Base-by-base conservation (phyloP, 2,329 filamentous ascomycete genomes). In the Sporothrix schenckii region DNA sequence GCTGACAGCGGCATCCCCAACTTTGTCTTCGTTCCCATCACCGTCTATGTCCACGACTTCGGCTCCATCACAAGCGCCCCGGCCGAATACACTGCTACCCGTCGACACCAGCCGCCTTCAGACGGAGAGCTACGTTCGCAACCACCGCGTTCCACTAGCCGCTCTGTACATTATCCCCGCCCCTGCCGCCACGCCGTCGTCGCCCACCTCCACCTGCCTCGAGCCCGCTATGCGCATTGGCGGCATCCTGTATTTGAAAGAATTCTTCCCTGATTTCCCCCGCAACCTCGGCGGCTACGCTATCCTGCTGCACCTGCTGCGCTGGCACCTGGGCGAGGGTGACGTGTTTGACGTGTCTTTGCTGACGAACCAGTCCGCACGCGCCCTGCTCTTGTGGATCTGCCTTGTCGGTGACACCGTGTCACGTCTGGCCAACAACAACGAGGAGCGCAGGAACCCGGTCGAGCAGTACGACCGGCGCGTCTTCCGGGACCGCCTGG, bases 241-340 rank as follows among this genome's bases (percentile, higher is more conserved):
- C 41, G 74, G 73, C 11, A 72, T 80, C 24, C 74, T 80, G 2
- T 78, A 76, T 69, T 72, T 79, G 30, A 78, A 79, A 60, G 76
- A 79, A 52, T 74, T 78, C 11, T 72, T 80, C 1, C 78, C 78
- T 1, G 77, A 78, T 66, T 77, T 75, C 66, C 77, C 77, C 19
- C 74, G 75, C 66, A 79, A 78, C 56, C 61, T 78, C 0, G 77
- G 78, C 69, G 77, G 76, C 27, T 79, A 78, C 66, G 74, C 74
- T 6, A 74, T 79, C 2, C 72, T 79, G 21, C 72, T 80, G 34
- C 65, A 70, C 10, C 72, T 79, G 16, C 74, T 80, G 47, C 73
- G 72, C 7, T 66, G 72, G 21, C 75, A 78, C 27, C 70, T 79
- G 2, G 63, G 60, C 3, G 58, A 63, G 21, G 72, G 67, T 3